Evolutionary conservation across 306 rosid species (phyloP), one percentile per base, ranked within the genome.

Genomic region (Corylus heterophylla): DNA sequence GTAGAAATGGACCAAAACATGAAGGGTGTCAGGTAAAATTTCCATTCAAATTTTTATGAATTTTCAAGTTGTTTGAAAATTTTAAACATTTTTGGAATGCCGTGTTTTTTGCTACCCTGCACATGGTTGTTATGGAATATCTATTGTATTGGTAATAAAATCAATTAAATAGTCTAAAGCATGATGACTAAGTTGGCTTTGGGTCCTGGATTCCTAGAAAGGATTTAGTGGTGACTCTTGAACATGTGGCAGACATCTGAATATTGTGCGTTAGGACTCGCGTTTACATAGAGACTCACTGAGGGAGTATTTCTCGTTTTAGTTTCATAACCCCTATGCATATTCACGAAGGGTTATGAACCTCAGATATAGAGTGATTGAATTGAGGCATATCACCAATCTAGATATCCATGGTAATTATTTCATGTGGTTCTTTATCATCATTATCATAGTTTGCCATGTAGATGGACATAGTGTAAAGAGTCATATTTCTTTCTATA

Each of bases 401-500:
- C 20, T 16, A 70, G 67, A 75, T 59, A 52, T 68, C 76, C 62
- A 31, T 58, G 37, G 12, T 25, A 72, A 37, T 25, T 39, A 67
- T 63, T 27, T 16, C 45, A 39, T 17, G 63, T 51, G 54, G 70
- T 4, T 76, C 47, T 81, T 62, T 50, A 14, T 63, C 49, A 8
- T 70, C 51, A 69, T 42, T 54, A 42, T 12, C 45, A 12, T 71
- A 49, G 51, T 71, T 49, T 76, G 59, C 72, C 54, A 54, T 54
- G 18, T 69, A 3, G 62, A 51, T 29, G 25, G 17, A 74, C n/a
- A 12, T 25, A 9, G n/a, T 45, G 27, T 83, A 17, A 73, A 62
- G 45, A 25, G 73, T 71, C 58, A 63, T 44, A 83, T 63, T 79
- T 54, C 71, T 50, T 42, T 12, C 10, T 75, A 62, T 63, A 61